phyloP scores from a whole-genome alignment of 1,139 yeast genomes.

The Kurtzmaniella natalensis region DNA sequence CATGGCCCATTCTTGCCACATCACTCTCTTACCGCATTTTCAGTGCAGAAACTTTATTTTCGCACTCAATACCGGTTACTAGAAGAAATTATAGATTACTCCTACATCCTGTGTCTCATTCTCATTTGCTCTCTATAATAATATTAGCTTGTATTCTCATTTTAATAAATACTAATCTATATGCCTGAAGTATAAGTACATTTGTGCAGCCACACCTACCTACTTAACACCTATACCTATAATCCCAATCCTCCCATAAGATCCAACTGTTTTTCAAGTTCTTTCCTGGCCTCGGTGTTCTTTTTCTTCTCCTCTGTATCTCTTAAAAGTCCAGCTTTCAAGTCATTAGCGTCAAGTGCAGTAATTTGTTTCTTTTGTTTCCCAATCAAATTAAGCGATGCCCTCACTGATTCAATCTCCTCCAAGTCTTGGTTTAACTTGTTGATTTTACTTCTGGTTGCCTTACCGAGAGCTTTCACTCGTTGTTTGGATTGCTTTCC shows the following conservation, averaged over 20 bases:
- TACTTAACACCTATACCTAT: too few species aligned
- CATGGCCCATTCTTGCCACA: too few species aligned
- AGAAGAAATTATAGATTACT: too few species aligned
- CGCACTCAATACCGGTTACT: too few species aligned
- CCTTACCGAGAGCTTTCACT: constrained; percentile 22
- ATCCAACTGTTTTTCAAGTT: constrained; percentile 55
- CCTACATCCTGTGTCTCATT: too few species aligned
- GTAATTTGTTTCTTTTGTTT: constrained; percentile 14
- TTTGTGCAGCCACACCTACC: too few species aligned
- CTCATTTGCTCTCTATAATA: too few species aligned
- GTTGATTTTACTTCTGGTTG: constrained; percentile 37
- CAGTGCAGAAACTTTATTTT: too few species aligned
- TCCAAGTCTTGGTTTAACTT: constrained; percentile 39
- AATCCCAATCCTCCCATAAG: constrained; percentile 50
- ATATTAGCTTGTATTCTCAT: too few species aligned
- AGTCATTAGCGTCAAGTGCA: constrained; percentile 29
- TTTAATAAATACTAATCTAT: too few species aligned
- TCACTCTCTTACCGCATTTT: too few species aligned
- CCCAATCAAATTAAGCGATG: constrained; percentile 16
- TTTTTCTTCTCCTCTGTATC: constrained; percentile 34
- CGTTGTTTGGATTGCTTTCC: constrained; percentile 14
- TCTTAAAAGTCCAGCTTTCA: constrained; percentile 39
- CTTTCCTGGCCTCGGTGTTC: constrained; percentile 45
- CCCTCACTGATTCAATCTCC: constrained; percentile 34
- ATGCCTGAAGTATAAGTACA: too few species aligned